Base-by-base conservation (phyloP, 768 basidiomycete genomes). In the Myochromella boudieri region DNA sequence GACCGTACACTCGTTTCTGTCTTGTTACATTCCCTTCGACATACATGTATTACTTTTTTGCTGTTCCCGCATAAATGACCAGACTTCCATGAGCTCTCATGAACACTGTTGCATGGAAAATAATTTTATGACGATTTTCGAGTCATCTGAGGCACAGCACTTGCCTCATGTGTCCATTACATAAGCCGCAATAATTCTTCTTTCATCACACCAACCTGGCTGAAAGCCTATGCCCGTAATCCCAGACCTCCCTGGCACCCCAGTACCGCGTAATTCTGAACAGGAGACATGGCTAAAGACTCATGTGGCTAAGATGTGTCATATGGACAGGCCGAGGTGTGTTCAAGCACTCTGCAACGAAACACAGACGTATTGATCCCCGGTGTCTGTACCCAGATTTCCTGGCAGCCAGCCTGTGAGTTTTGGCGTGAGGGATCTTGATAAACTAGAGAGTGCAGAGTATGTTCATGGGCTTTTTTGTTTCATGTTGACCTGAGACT, bases 401-500 rank as follows among this genome's bases (percentile, higher is more conserved):
- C 95, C 95, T 14, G 95, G 97, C 18, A 89, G 89, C 59, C 97
- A 98, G 61, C 95, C 95, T 15, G 84, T 99, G 60, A 95, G 92
- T 65, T 98, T 99, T 68, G 75, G 80, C 4, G 59, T 67, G 9
- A 71, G 65, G 39, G 87, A 92, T 60, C 63, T 98, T 28, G 74
- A 75, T 9, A 82, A 86, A 61, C 74, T 98, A 32, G 91, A 95
- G 67, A 69, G 68, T 14, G 80, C 87, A 71, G 92, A 98, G 94
- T 95, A 65, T 52, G 80, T 71, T 22, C 14, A 37, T 14, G 34
- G 6, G n/a, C 6, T 27, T 17, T 27, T 12, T 28, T 1, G 24
- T 6, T 49, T 38, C 24, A n/a, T 12, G 9, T 40, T 20, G 36
- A 12, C 36, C 14, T 47, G 42, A 31, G 44, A 51, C 44, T 39